Base-by-base conservation (phyloP, 2,329 filamentous ascomycete species). In the Ramularia endophylla region DNA sequence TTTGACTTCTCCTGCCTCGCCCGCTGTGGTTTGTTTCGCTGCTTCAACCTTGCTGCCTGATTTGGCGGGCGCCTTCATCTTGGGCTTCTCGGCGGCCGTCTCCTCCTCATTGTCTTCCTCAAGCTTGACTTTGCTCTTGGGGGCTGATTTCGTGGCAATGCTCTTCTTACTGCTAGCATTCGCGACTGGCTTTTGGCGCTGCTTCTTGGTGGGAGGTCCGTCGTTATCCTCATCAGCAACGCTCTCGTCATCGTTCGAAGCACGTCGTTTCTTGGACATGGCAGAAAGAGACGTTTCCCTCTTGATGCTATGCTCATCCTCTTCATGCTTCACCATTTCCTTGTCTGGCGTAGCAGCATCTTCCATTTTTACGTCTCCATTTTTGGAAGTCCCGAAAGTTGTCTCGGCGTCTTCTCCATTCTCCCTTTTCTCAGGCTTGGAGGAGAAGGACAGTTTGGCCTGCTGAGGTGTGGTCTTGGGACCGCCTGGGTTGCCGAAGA, bases 371-470 rank as follows among this genome's bases (percentile, higher is more conserved):
- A 58, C 53, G 46, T 64, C 62, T n/a, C 61, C 55, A 17, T 49
- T 50, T 46, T 51, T 19, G 43, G 44, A 47, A 17, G 47, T 51
- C 4, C 36, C 46, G 5, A 40, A 20, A 8, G 42, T 29, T 5
- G 44, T 15, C 17, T 41, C 47, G 27, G n/a, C 34, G 22, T 40
- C 40, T 12, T 38, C 44, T 9, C 44, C 38, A 13, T 40, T 46
- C 18, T 53, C 41, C 20, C 54, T 44, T 27, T 51, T 41, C 13
- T 53, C 46, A 13, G 55, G 35, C 29, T 61, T 64, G 5, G 60
- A 57, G 11, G 80, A 79, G 58, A 94, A 94, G 0, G 83, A 75
- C 28, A 94, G 69, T 53, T 81, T 92, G 1, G 85, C 83, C 64
- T 95, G 87, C 61, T 87, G 83, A 27, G 75, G 73, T 13, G 75